Base-by-base conservation (phyloP, 345 rosid species). In the Populus alba region DNA sequence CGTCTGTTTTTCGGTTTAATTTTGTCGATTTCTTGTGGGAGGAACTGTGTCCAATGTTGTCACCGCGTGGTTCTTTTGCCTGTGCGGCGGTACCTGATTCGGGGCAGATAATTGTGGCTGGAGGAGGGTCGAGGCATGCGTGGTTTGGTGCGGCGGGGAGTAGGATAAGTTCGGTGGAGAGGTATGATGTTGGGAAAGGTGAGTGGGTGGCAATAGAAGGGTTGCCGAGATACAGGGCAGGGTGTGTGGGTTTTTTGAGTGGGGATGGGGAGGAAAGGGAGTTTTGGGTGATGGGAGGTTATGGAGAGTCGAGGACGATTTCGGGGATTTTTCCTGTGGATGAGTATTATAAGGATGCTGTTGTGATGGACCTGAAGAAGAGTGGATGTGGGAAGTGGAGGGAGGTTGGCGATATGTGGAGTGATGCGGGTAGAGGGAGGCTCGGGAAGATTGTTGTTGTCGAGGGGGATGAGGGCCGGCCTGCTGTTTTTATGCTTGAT, bases 211-310 rank as follows among this genome's bases (percentile, higher is more conserved):
- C 86, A 1, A 45, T 93, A 83, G 87, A 84, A 13, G 92, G 88
- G 27, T 80, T 95, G 85, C 98, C 97, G 47, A 81, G 93, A 80
- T 89, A 87, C 73, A 85, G 98, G 80, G 99, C 99, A 1, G 99
- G 98, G 22, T 92, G 97, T 77, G 91, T 84, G 41, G 99, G 99
- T 25, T 90, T 95, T 81, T 17, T 91, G 59, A 86, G 79, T 38
- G 83, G 82, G 66, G 80, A 82, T 18, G 85, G 79, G 65, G 82
- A 89, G 73, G 91, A 82, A 33, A 85, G 76, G 77, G 95, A 95
- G 78, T 95, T 95, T n/a, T 91, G 97, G 98, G 98, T 95, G 59
- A 91, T 95, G 96, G 99, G 99, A 68, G 99, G 99, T 3, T 95
- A 95, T 41, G 96, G 94, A 18, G 91, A 84, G 65, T 91, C 96